Base-by-base conservation (phyloP, 2,329 filamentous ascomycete species). In the Kalaharituber pfeilii region DNA sequence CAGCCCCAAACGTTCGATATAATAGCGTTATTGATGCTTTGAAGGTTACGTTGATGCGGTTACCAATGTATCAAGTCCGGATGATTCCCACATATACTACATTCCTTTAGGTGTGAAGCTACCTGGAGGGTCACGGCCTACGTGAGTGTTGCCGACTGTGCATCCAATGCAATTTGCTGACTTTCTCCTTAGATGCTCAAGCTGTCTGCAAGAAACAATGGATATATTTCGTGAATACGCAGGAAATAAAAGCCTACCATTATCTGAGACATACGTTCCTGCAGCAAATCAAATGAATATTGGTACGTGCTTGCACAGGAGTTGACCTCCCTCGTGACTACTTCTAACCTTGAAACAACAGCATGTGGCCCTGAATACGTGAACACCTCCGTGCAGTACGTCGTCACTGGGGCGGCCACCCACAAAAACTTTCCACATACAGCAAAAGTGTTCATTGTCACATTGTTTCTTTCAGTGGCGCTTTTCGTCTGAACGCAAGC, bases 21-120 rank as follows among this genome's bases (percentile, higher is more conserved):
- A 13, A 36, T 22, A 51, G 33, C 62, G 53, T 51, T 73, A 76
- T 29, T 18, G 24, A 39, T 11, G 11, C 26, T 6, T 6, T 47
- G 49, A 52, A 58, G 61, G 62, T 71, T 95, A 86, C 67, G 84
- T 84, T 60, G 82, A 85, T 62, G 86, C 89, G 50, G 79, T 88
- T 57, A 86, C 84, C 49, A 94, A 94, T 68, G 66, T 71, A 5
- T 76, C 78, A 22, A 81, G 77, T 7, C 73, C 83, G 0, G 77
- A 79, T 28, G 82, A 91, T 66, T 76, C 79, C 29, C 89, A 88
- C 65, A 75, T 91, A 30, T 98, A 95, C 70, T 89, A 83, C 64
- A 72, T 96, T 2, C 85, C 88, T 0, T 75, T 94, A 53, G 91
- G 91, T 56, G 75, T 80, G 39, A 68, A 73, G 0, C 70, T 95